These are phyloP conservation scores for Coemansia sp. DNA, from an alignment of 192 early-diverging fungal genomes.

Conservation along the genomic window DNA sequence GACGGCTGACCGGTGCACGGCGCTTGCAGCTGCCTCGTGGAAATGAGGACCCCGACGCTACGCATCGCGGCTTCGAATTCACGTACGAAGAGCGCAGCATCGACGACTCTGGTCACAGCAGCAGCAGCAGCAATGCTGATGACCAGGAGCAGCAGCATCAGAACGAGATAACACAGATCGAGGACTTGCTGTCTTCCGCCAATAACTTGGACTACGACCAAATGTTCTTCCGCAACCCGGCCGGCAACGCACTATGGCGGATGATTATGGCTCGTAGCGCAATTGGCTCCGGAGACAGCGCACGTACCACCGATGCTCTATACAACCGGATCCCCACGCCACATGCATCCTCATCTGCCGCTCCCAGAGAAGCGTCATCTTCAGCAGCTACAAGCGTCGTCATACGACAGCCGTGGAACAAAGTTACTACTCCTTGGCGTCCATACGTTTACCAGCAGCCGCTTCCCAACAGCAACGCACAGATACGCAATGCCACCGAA, in stretches of 20 bases:
- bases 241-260: background rate
- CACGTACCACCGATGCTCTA: background rate
- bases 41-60: background rate
- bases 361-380: background rate
- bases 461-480: conserved; percentile 10
- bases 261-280: background rate
- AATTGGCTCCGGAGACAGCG: background rate
- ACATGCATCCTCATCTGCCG: background rate
- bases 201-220: background rate
- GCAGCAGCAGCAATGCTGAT: background rate
- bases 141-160: background rate
- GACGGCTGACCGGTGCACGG: background rate
- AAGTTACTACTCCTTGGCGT: conserved; percentile 14
- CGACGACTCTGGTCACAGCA: background rate
- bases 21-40: background rate
- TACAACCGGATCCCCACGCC: background rate
- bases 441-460: conserved; percentile 43
- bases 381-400: conserved; percentile 13
- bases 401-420: conserved; percentile 45
- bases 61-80: conserved; percentile 1
- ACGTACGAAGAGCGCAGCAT: background rate
- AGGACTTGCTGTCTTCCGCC: background rate
- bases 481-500: conserved; percentile 6
- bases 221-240: background rate
- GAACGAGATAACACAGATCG: background rate